Evolutionary conservation across 2,329 filamentous ascomycete species (phyloP), one percentile per base, ranked within the genome.

Genomic region (Geosmithia putterillii): DNA sequence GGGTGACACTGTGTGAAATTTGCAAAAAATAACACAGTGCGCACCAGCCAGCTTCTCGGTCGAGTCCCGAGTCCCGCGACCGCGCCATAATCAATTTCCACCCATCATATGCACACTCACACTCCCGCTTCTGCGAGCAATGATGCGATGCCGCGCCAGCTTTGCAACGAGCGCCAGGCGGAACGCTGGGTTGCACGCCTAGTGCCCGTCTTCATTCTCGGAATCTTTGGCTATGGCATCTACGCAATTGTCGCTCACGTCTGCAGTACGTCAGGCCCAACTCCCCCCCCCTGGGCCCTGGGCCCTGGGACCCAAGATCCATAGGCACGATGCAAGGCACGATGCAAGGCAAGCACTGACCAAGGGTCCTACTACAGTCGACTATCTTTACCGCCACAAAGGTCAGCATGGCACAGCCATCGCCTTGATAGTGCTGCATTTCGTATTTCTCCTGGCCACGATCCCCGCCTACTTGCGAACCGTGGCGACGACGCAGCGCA

Each of bases 401-500:
- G 61, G 56, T 62, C 73, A 65, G 56, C 47, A 65, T 46, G 71
- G 74, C 43, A 64, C 79, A 23, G 86, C 80, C 37, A 73, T 82
- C 45, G 77, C 75, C 12, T 74, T 95, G 44, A 67, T 94, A 38
- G 73, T 79, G 22, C 61, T 89, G 20, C 88, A 86, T 62, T 83
- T 83, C 54, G 42, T 89, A 43, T 69, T 94, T 43, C 67, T 95
- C 38, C 51, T 84, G 15, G 68, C 83, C 23, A 74, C 87, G 54
- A 56, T 81, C 20, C 53, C 68, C 25, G 72, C 81, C 18, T 95
- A 94, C 60, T 55, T 83, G 18, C 82, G 88, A 48, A 73, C 89
- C 9, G 60, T 89, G 37, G 64, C 79, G 48, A 73, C 76, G 28
- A 79, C 94, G 42, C 72, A 77, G 46, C 69, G 69, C 51, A 75